phyloP scores from a whole-genome alignment of 2,329 filamentous ascomycete genomes.

The Escovopsis sp. region DNA sequence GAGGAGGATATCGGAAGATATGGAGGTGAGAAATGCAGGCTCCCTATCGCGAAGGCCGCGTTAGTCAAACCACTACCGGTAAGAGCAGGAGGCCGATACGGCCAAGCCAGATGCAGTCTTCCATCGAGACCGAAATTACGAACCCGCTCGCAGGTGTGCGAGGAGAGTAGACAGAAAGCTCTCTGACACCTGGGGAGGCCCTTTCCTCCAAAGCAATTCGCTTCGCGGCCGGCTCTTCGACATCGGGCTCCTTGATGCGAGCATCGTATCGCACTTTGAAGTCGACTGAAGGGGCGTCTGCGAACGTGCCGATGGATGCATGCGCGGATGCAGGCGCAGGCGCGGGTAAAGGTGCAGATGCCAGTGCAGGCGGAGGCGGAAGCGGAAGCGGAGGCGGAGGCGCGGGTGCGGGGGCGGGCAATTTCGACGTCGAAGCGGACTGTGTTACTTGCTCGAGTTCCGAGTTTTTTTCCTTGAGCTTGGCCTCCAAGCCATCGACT shows the following conservation, averaged over 20 bases:
- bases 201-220: conserved; percentile 21
- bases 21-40: conserved; percentile 23
- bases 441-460: conserved; percentile 11
- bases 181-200: conserved; percentile 9
- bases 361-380: background rate
- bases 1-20: conserved; percentile 47
- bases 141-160: conserved; percentile 1
- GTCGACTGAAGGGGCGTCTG: no score
- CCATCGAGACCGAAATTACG: no score
- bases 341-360: background rate
- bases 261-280: background rate
- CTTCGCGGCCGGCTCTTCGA: conserved; percentile 25
- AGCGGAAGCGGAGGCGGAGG: no score
- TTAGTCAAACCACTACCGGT: background rate
- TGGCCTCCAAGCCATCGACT: conserved; percentile 71
- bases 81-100: background rate
- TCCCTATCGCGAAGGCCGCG: conserved; percentile 19
- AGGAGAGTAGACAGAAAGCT: conserved; percentile 4
- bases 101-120: background rate
- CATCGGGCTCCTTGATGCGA: background rate
- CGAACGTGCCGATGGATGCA: no score
- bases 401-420: conserved; percentile 3
- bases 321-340: no score
- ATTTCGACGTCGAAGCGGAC: conserved; percentile 8
- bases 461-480: conserved; percentile 52